Percentiles rank a stretch among this genome's conserved stretches.
Evolutionary conservation across 495 filamentous ascomycete species (phyloP).

Genomic region (Aspergillus homomorphus): DNA sequence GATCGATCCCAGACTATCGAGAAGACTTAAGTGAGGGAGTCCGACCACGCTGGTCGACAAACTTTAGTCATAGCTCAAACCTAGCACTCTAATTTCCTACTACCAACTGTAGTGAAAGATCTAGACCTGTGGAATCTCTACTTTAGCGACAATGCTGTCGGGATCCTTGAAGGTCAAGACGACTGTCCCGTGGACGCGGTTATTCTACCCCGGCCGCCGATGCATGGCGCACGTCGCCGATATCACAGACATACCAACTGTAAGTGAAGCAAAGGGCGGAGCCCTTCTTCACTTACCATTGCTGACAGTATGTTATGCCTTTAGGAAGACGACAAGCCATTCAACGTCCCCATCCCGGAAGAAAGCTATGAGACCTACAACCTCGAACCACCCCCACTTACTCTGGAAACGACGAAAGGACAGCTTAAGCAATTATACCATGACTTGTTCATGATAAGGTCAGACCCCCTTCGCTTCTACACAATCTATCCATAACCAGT

Average conservation of each 20-base stretch:
- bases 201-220: not conserved
- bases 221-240: conserved; percentile 8
- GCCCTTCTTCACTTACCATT: not conserved
- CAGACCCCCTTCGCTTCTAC: not conserved
- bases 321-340: conserved; percentile 25
- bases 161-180: conserved; percentile 7
- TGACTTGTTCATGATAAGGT: conserved; percentile 9
- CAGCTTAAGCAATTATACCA: conserved; percentile 27
- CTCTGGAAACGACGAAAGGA: conserved; percentile 24
- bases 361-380: conserved; percentile 28
- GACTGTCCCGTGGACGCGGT: conserved; percentile 3
- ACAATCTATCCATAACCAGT: not conserved
- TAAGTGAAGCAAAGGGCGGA: not conserved
- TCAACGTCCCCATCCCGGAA: conserved; percentile 22
- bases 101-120: not conserved
- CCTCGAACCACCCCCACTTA: conserved; percentile 26
- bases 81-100: not conserved
- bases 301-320: not conserved
- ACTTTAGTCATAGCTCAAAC: not conserved
- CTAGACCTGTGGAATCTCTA: no score
- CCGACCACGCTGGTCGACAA: not conserved
- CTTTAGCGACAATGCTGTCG: conserved; percentile 6
- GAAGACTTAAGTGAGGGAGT: not conserved
- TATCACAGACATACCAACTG: conserved; percentile 4
- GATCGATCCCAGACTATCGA: not conserved